A percentile compares a stretch with the other conserved stretches of the same genome.
Conservation (phyloP, 2,329 filamentous ascomycete genomes). For the Scleromitrula shiraiana region DNA sequence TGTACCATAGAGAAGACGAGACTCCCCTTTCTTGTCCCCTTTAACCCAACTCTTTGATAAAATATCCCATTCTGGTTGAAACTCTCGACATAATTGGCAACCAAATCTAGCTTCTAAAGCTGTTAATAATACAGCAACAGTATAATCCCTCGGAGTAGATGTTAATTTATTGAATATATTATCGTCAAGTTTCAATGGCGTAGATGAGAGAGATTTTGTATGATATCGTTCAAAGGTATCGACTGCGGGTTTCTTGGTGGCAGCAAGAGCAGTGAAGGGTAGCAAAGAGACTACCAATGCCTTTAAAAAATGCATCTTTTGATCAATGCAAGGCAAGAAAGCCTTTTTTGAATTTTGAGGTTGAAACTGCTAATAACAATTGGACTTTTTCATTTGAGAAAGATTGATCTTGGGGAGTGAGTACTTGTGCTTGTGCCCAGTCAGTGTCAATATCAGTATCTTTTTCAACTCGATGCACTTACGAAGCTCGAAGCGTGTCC, state of each 20-base stretch:
- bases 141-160: conserved; percentile 72
- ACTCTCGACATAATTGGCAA: conserved; percentile 79
- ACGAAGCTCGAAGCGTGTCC: conserved; percentile 10
- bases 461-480: not conserved
- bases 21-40: conserved; percentile 68
- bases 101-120: conserved; percentile 77
- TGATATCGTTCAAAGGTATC: conserved; percentile 68
- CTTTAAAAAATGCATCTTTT: conserved; percentile 61
- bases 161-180: conserved; percentile 68
- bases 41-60: conserved; percentile 79
- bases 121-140: conserved; percentile 73
- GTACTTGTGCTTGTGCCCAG: no score
- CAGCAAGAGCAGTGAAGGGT: conserved; percentile 50
- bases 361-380: not conserved
- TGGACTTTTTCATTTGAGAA: not conserved
- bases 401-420: conserved; percentile 1
- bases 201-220: conserved; percentile 53
- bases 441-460: not conserved
- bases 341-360: not conserved
- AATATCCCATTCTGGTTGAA: conserved; percentile 90
- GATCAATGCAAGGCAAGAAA: conserved; percentile 10
- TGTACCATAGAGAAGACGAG: conserved; percentile 69
- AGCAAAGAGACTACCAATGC: conserved; percentile 56
- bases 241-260: conserved; percentile 50
- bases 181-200: conserved; percentile 73